phyloP scores from a whole-genome alignment of 352 stramenopile species.

The Globisporangium irregulare region DNA sequence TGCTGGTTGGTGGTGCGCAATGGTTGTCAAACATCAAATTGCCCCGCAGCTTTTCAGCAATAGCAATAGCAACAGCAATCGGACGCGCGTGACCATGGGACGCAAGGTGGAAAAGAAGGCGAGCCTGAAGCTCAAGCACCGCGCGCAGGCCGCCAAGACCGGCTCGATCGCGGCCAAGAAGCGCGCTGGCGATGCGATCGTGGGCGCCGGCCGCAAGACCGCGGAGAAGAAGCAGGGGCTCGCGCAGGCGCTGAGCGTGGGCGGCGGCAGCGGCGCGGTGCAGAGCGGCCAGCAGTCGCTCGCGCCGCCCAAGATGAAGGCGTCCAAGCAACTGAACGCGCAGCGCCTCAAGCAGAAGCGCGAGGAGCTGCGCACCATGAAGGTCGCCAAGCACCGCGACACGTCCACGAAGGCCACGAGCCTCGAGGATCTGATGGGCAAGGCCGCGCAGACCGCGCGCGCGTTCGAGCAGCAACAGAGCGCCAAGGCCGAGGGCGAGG shows the following conservation, averaged over 20 bases:
- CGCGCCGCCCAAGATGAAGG: constrained; percentile 33
- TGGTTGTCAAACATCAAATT: background rate
- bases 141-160: constrained; percentile 18
- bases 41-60: no score
- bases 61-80: no score
- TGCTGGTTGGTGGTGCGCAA: background rate
- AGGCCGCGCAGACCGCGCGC: constrained; percentile 37
- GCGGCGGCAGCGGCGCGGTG: no score
- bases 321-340: constrained; percentile 42
- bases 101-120: constrained; percentile 16
- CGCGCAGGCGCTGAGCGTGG: constrained; percentile 2
- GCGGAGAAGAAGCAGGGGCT: constrained; percentile 10
- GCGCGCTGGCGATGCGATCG: constrained; percentile 6
- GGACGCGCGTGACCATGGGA: constrained; percentile 2
- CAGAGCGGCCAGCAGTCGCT: constrained; percentile 9
- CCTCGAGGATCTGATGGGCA: constrained; percentile 50
- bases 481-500: constrained; percentile 11
- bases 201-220: constrained; percentile 10
- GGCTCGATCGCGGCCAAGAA: constrained; percentile 17
- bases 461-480: constrained; percentile 38
- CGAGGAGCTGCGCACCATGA: constrained; percentile 54
- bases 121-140: constrained; percentile 20
- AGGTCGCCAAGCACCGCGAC: constrained; percentile 42
- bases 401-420: constrained; percentile 28
- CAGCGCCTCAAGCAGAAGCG: constrained; percentile 60